These are phyloP conservation scores for Berberis thunbergii DNA, from an alignment of 164 flowering plant species.

Conservation along the genomic window DNA sequence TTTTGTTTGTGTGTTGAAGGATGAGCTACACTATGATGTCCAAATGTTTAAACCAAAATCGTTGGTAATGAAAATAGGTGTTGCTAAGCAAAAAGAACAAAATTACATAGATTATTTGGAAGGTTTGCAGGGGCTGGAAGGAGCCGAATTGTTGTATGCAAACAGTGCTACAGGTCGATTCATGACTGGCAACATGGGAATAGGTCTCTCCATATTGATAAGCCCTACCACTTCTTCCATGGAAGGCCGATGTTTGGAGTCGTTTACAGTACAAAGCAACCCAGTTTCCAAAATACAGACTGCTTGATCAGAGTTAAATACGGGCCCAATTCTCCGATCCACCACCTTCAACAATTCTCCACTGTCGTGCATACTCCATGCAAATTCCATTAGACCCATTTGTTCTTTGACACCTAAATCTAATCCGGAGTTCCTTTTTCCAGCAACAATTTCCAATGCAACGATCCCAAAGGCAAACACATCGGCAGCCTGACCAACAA, in stretches of 20 bases:
- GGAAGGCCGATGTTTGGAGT: conserved; percentile 28
- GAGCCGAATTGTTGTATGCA: conserved; percentile 31
- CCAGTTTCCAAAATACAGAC: conserved; percentile 25
- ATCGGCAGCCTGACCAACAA: conserved; percentile 20
- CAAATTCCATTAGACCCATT: conserved; percentile 35
- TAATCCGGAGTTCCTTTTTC: conserved; percentile 19
- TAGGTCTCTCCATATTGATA: conserved; percentile 19
- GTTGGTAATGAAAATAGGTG: too few relatives aligned
- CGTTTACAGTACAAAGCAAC: conserved; percentile 41
- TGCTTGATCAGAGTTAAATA: conserved; percentile 37
- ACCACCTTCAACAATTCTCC: conserved; percentile 25
- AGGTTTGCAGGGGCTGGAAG: too few relatives aligned
- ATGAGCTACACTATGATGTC: too few relatives aligned
- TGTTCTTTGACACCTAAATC: conserved; percentile 8
- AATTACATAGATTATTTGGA: too few relatives aligned
- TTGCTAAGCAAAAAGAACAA: too few relatives aligned
- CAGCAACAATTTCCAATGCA: conserved; percentile 40
- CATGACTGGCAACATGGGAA: conserved; percentile 31
- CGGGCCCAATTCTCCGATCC: conserved; percentile 27
- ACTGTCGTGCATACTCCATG: conserved; percentile 40
- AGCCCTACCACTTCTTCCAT: conserved; percentile 40
- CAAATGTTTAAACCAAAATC: too few relatives aligned
- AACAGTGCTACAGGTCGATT: conserved; percentile 34
- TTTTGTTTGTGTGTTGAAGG: too few relatives aligned
- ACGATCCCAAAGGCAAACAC: conserved; percentile 43